Conservation (phyloP, 495 filamentous ascomycete genomes). For the Neurospora sp. region DNA sequence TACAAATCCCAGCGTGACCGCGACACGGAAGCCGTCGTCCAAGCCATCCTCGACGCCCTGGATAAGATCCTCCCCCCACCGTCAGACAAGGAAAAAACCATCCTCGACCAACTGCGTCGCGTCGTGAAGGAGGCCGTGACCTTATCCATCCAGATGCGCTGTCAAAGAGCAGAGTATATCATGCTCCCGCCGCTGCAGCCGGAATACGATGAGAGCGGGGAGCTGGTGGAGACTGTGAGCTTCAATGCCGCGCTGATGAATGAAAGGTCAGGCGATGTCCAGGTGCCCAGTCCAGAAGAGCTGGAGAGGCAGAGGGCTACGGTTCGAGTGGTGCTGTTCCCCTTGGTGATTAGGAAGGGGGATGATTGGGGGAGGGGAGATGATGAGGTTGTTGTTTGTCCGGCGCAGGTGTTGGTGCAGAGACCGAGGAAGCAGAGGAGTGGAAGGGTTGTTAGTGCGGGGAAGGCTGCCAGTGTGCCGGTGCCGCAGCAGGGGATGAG, state of each 20-base stretch:
- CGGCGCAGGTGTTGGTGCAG: slow-evolving; percentile 81
- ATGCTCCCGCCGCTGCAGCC: slow-evolving; percentile 95
- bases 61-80: slow-evolving; percentile 75
- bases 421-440: slow-evolving; percentile 1
- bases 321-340: slow-evolving; percentile 87
- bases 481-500: slow-evolving; percentile 13
- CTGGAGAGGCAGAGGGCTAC: slow-evolving; percentile 65
- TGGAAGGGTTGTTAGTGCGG: background rate
- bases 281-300: slow-evolving; percentile 49
- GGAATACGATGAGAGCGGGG: slow-evolving; percentile 87
- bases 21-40: slow-evolving; percentile 82
- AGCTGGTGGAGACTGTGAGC: slow-evolving; percentile 59
- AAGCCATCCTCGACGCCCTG: slow-evolving; percentile 73
- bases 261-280: slow-evolving; percentile 64
- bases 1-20: slow-evolving; percentile 67
- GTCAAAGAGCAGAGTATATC: slow-evolving; percentile 88
- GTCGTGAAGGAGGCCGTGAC: slow-evolving; percentile 76
- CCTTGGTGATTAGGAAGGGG: slow-evolving; percentile 87
- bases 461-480: slow-evolving; percentile 12
- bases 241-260: slow-evolving; percentile 94
- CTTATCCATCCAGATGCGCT: slow-evolving; percentile 92
- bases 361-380: slow-evolving; percentile 76
- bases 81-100: slow-evolving; percentile 57
- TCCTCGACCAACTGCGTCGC: slow-evolving; percentile 70
- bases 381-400: slow-evolving; percentile 85